A percentile compares a stretch with the other conserved stretches of the same genome.
Conservation (phyloP, 805 yeast species). For the Zygoascus tannicola region DNA sequence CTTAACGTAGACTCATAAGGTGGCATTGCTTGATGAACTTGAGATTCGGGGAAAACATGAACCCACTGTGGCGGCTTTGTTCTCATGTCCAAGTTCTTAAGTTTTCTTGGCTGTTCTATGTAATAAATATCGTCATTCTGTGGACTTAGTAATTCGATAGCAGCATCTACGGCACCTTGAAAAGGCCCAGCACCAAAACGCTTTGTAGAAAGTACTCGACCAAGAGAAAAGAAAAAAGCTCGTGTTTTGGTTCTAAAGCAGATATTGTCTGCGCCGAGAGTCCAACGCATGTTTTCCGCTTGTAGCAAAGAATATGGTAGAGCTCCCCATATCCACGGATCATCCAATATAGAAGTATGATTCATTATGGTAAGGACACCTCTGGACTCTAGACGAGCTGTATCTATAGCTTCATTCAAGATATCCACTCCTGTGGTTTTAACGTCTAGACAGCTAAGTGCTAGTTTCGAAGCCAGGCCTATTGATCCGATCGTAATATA, state of each 20-base stretch:
- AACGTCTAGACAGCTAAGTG: constrained; percentile 57
- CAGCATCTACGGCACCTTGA: constrained; percentile 84
- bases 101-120: not conserved
- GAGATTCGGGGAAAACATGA: constrained; percentile 92
- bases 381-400: constrained; percentile 57
- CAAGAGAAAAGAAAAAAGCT: constrained; percentile 62
- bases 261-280: constrained; percentile 84
- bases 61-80: constrained; percentile 46
- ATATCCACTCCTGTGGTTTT: constrained; percentile 51
- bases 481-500: constrained; percentile 59
- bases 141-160: constrained; percentile 57
- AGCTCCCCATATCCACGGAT: constrained; percentile 83
- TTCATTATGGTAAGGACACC: constrained; percentile 82
- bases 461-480: constrained; percentile 53
- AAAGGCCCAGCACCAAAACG: constrained; percentile 91
- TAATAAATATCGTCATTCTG: not conserved
- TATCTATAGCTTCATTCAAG: constrained; percentile 53
- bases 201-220: constrained; percentile 78
- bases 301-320: constrained; percentile 60
- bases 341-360: constrained; percentile 67
- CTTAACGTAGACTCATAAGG: constrained; percentile 84
- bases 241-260: constrained; percentile 44
- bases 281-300: constrained; percentile 76
- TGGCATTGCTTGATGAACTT: constrained; percentile 69
- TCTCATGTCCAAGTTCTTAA: not conserved